Conservation (phyloP, 129 eudicot species). For the Daucus carota region DNA sequence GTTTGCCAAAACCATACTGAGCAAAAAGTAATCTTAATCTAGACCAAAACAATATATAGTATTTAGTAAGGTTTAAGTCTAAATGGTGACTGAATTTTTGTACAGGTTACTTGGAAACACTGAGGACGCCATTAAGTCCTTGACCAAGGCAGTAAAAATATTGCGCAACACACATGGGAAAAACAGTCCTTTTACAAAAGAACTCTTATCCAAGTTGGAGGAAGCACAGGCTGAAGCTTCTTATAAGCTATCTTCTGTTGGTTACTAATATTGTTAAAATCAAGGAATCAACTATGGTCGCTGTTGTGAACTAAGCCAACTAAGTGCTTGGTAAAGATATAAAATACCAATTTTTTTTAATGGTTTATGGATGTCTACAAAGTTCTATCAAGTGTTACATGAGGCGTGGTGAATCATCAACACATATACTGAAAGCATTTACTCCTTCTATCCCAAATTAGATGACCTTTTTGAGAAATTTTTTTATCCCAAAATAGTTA, state of each 20-base stretch:
- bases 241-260: constrained; percentile 41
- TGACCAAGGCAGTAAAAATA: constrained; percentile 61
- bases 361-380: neutral
- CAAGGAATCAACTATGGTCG: neutral
- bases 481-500: no score
- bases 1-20: neutral
- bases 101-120: constrained; percentile 79
- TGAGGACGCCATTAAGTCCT: constrained; percentile 50
- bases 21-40: neutral
- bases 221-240: constrained; percentile 94
- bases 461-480: no score
- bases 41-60: neutral
- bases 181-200: constrained; percentile 56
- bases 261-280: neutral
- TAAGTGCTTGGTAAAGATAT: neutral
- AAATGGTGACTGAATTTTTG: neutral
- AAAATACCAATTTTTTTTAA: neutral
- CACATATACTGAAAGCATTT: neutral
- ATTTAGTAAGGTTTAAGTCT: neutral
- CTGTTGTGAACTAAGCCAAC: neutral
- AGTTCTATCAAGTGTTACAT: neutral
- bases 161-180: constrained; percentile 75
- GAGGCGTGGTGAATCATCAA: neutral
- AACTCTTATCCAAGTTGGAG: constrained; percentile 61
- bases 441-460: no score